Evolutionary conservation across 805 yeast genomes (phyloP).

Genomic region (Torulaspora delbrueckii): DNA sequence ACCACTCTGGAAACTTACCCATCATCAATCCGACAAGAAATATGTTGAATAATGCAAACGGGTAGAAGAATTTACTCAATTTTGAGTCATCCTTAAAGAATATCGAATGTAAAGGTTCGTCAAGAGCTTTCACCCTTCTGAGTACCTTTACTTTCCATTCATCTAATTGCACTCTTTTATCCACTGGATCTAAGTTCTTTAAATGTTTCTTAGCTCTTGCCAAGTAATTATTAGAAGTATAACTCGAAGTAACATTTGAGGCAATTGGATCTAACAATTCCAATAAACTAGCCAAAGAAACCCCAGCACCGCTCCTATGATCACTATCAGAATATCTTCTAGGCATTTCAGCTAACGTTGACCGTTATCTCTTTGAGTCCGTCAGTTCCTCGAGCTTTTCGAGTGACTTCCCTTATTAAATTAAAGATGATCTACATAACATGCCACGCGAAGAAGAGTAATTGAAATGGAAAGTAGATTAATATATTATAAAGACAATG

Average conservation of each 20-base stretch:
- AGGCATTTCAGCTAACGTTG: not conserved
- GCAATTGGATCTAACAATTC: constrained; percentile 32
- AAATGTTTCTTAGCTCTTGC: constrained; percentile 13
- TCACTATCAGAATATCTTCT: constrained; percentile 8
- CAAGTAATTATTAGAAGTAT: constrained; percentile 12
- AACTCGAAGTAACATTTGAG: constrained; percentile 20
- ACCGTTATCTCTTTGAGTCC: no score
- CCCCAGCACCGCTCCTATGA: constrained; percentile 6
- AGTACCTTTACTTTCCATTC: constrained; percentile 22
- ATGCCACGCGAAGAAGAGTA: not conserved
- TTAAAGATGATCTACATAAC: not conserved
- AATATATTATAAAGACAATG: not conserved
- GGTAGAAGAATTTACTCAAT: constrained; percentile 77
- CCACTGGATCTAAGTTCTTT: constrained; percentile 11
- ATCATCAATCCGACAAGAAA: constrained; percentile 70
- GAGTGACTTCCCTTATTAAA: not conserved
- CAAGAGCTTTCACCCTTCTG: constrained; percentile 24
- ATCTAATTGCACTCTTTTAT: constrained; percentile 20
- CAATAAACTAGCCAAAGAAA: constrained; percentile 21
- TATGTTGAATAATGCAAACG: constrained; percentile 61
- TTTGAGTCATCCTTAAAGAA: constrained; percentile 40
- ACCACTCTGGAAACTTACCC: constrained; percentile 70
- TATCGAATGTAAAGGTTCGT: constrained; percentile 30
- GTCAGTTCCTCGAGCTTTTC: not conserved
- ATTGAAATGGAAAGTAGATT: not conserved